Evolutionary conservation across 768 basidiomycete genomes (phyloP), one percentile per base, ranked within the genome.

Genomic region (Amanita pseudoporphyria): DNA sequence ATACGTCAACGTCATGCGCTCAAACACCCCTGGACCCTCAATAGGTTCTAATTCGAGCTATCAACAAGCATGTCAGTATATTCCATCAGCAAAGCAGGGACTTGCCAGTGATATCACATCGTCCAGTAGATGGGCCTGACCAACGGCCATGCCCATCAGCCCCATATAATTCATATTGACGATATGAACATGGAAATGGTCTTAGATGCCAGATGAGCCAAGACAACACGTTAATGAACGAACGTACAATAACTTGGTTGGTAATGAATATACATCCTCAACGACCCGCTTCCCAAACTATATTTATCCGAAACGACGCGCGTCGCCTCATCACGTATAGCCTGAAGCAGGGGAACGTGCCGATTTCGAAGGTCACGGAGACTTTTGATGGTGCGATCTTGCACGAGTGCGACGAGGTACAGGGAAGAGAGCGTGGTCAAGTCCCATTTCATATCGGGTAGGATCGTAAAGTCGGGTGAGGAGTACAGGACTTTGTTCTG

Each of bases 391-490:
- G 68, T 58, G 1, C 73, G 62, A 49, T 83, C 78, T 30, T 78
- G 75, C 0, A 74, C 77, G 51, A 99, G 75, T 0, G 86, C 90
- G 36, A 92, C 70, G 51, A 98, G 81, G 63, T 99, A 98, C 46
- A 99, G 71, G 1, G 88, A 77, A 0, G 78, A 66, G n/a, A 87
- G 55, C 0, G 80, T 87, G 19, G 70, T 76, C 24, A 81, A 73
- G 61, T 98, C 92, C 95, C 95, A 98, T 69, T 97, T 98, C 80
- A 96, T 86, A 66, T 99, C 95, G 0, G 95, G 95, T 0, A 96
- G 66, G 49, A 99, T 81, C 33, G 95, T 56, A 58, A 87, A 96
- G 5, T 75, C 71, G 0, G 76, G 63, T 10, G 72, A 74, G 1
- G 82, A 75, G 58, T 73, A 82, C 16, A 96, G 66, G 19, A 97